Evolutionary conservation across 176 grass and related monocot species (phyloP), one percentile per base, ranked within the genome.

Genomic region (Rhynchospora breviuscula): DNA sequence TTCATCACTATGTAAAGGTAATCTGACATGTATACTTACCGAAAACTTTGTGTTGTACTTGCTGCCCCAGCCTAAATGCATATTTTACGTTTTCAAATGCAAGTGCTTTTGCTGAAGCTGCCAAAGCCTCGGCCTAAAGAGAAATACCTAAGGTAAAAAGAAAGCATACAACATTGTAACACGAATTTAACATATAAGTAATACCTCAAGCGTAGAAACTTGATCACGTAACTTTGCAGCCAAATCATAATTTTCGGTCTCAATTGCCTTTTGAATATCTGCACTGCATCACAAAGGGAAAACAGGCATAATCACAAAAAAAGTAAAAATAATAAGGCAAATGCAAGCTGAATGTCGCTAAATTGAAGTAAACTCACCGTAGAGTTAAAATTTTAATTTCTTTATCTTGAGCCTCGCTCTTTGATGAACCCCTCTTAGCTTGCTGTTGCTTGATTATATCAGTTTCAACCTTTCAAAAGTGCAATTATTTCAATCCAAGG

Each of bases 381-480:
- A 86, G 82, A 23, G 86, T 89, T 63, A 95, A 87, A 84, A 98
- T 89, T 77, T 93, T 88, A 77, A 98, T 87, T 87, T 88, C 86
- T 82, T 93, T 98, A 85, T 98, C 92, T 56, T 98, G 95, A 78
- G 95, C 95, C 81, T 95, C 95, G 76, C 83, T 93, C 88, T 98
- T 98, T 59, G 91, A 91, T 66, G 95, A 98, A 76, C 92, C 95
- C 79, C 92, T 91, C 88, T 90, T 98, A 87, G 95, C 92, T 89
- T 94, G 87, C 67, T 85, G 86, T 80, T 95, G 92, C 81, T 87
- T 93, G 26, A 87, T 91, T 86, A 98, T 89, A 84, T 89, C 92
- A 62, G 87, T 86, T 87, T 98, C 92, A 35, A 98, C 90, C 95
- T 98, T 98, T 82, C 60, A 66, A 79, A 83, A 65, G 23, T 66